Conservation (phyloP, 2,329 filamentous ascomycete species). For the Pseudocercospora eumusae region DNA sequence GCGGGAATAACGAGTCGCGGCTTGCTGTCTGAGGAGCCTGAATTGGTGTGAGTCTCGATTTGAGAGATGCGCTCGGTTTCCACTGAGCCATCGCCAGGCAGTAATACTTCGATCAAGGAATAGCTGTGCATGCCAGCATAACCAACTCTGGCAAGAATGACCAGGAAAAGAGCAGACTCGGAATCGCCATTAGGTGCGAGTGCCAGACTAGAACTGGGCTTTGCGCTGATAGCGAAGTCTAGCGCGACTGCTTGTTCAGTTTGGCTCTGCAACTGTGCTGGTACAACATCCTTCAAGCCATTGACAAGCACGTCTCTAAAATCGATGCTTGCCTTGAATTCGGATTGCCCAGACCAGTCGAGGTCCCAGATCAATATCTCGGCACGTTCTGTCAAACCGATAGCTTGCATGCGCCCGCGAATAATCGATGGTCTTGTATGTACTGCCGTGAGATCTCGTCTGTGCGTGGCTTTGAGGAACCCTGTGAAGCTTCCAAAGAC, state of each 20-base stretch:
- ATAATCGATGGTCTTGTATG: slow-evolving; percentile 69
- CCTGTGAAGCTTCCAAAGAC: slow-evolving; percentile 81
- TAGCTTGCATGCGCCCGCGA: slow-evolving; percentile 80
- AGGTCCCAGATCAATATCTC: slow-evolving; percentile 84
- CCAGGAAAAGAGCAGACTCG: slow-evolving; percentile 33
- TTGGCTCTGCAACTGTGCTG: slow-evolving; percentile 47
- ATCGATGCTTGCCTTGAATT: slow-evolving; percentile 71
- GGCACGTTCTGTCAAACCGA: slow-evolving; percentile 76
- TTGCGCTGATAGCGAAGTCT: slow-evolving; percentile 69
- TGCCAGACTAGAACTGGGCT: slow-evolving; percentile 40
- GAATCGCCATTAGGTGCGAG: slow-evolving; percentile 27
- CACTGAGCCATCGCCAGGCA: slow-evolving; percentile 54
- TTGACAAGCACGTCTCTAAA: slow-evolving; percentile 64
- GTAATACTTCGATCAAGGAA: slow-evolving; percentile 69
- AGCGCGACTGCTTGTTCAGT: slow-evolving; percentile 52
- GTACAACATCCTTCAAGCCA: slow-evolving; percentile 60
- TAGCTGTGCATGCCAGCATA: slow-evolving; percentile 57
- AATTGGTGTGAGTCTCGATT: slow-evolving; percentile 43
- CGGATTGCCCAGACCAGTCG: slow-evolving; percentile 81
- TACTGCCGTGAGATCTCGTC: slow-evolving; percentile 77
- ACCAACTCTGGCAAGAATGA: slow-evolving; percentile 36
- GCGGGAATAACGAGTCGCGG: slow-evolving; percentile 76
- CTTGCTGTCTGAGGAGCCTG: slow-evolving; percentile 40
- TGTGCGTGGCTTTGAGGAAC: slow-evolving; percentile 68
- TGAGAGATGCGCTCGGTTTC: slow-evolving; percentile 54